phyloP scores from a whole-genome alignment of 345 rosid genomes.

The Rhodamnia argentea region DNA sequence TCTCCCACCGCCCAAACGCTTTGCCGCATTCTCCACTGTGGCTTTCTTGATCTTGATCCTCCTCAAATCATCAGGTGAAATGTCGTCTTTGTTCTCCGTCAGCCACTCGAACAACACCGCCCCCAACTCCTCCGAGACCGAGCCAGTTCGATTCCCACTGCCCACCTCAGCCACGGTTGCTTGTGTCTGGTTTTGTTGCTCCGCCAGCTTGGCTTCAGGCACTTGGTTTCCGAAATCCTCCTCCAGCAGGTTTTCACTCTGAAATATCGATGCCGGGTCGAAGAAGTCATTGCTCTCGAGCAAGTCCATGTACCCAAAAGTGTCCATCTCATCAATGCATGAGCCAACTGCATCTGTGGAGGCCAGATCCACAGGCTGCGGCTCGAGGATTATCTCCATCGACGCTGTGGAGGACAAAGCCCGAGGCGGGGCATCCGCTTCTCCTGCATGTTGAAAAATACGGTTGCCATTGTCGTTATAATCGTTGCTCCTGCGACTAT shows the following conservation, averaged over 20 bases:
- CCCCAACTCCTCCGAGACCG: constrained; percentile 58
- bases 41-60: constrained; percentile 88
- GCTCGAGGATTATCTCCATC: constrained; percentile 40
- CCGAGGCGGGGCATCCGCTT: constrained; percentile 10
- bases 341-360: constrained; percentile 10
- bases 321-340: constrained; percentile 72
- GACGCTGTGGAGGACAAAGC: constrained; percentile 71
- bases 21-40: constrained; percentile 80
- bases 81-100: constrained; percentile 66
- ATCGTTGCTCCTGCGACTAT: neutral
- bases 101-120: constrained; percentile 87
- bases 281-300: constrained; percentile 62
- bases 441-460: neutral
- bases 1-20: constrained; percentile 83
- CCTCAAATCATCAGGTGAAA: constrained; percentile 86
- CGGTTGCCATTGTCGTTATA: constrained; percentile 1
- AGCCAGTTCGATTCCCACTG: neutral
- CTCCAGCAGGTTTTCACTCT: constrained; percentile 15
- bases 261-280: constrained; percentile 62
- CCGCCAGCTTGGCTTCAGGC: neutral
- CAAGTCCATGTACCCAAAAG: constrained; percentile 76
- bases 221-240: neutral
- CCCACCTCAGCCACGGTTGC: neutral
- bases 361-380: neutral
- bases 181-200: neutral